A percentile compares a stretch with the other conserved stretches of the same genome.
Evolutionary conservation across 352 stramenopile species (phyloP).

Genomic region (Phytophthora macrochlamydospora): DNA sequence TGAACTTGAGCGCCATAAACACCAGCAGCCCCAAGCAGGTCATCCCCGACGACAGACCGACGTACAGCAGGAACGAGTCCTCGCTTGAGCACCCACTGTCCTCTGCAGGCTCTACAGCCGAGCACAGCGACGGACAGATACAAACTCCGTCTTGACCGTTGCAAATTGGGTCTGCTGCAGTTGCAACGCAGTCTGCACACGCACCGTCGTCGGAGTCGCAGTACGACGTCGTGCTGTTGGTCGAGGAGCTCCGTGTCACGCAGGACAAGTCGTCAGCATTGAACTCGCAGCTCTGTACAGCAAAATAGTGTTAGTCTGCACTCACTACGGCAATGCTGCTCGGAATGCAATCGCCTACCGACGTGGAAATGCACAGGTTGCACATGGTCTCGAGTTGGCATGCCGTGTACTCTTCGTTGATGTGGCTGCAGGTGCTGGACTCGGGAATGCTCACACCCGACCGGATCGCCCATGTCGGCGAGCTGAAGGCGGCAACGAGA

Average conservation of each 20-base stretch:
- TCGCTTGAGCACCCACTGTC: constrained; percentile 3
- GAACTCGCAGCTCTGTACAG: constrained; percentile 40
- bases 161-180: constrained; percentile 30
- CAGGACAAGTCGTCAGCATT: constrained; percentile 32
- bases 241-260: constrained; percentile 6
- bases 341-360: constrained; percentile 15
- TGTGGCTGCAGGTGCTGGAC: constrained; percentile 29
- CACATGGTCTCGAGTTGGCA: constrained; percentile 51
- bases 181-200: constrained; percentile 30
- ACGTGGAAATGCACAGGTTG: constrained; percentile 35
- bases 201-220: constrained; percentile 30
- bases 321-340: background rate
- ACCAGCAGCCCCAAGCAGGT: constrained; percentile 25
- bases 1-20: constrained; percentile 31
- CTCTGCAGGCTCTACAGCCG: constrained; percentile 15
- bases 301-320: background rate
- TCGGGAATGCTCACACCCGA: constrained; percentile 5
- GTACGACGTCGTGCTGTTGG: constrained; percentile 28
- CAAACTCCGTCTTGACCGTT: constrained; percentile 27
- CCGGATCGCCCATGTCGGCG: background rate
- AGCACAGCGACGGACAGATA: constrained; percentile 45
- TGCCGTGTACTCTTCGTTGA: constrained; percentile 31
- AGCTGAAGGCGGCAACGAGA: background rate
- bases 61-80: constrained; percentile 16
- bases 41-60: constrained; percentile 19